Evolutionary conservation across 768 basidiomycete genomes (phyloP).

Genomic region (Termitomyces sp.): DNA sequence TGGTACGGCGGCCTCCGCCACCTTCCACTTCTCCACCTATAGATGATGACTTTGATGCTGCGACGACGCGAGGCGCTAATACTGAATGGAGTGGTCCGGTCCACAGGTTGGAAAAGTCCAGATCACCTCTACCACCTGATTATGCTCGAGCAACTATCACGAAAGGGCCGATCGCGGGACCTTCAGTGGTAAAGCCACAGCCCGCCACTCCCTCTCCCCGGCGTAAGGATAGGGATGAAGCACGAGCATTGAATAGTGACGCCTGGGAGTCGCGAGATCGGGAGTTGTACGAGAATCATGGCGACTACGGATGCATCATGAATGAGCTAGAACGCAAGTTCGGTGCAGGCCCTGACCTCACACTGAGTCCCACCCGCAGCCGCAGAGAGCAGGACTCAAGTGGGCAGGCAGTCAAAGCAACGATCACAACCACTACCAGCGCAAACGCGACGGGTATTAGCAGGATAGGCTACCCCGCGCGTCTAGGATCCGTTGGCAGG

Average conservation of each 20-base stretch:
- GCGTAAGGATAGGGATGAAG: background rate
- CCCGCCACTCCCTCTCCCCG: background rate
- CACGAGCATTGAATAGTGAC: background rate
- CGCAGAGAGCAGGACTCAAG: slow-evolving; percentile 14
- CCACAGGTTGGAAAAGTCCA: slow-evolving; percentile 1
- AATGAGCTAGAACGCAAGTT: slow-evolving; percentile 30
- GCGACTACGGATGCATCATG: slow-evolving; percentile 32
- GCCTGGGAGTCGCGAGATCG: background rate
- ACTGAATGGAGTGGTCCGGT: slow-evolving; percentile 20
- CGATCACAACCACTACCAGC: background rate
- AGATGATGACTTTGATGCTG: slow-evolving; percentile 39
- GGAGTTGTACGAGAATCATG: slow-evolving; percentile 26
- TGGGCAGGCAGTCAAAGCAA: slow-evolving; percentile 13
- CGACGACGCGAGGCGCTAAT: slow-evolving; percentile 23
- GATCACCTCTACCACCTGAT: background rate
- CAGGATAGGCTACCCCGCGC: slow-evolving; percentile 23
- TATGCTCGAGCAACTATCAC: slow-evolving; percentile 4
- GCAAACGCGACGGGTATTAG: slow-evolving; percentile 15
- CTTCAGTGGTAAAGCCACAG: background rate
- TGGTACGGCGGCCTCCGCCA: slow-evolving; percentile 34
- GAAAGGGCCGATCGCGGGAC: background rate
- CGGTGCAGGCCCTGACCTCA: slow-evolving; percentile 19
- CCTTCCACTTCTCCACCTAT: slow-evolving; percentile 33
- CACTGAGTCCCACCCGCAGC: slow-evolving; percentile 18
- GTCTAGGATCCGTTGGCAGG: slow-evolving; percentile 16